phyloP scores from a whole-genome alignment of 106 monocot species.

The Chionographis japonica region DNA sequence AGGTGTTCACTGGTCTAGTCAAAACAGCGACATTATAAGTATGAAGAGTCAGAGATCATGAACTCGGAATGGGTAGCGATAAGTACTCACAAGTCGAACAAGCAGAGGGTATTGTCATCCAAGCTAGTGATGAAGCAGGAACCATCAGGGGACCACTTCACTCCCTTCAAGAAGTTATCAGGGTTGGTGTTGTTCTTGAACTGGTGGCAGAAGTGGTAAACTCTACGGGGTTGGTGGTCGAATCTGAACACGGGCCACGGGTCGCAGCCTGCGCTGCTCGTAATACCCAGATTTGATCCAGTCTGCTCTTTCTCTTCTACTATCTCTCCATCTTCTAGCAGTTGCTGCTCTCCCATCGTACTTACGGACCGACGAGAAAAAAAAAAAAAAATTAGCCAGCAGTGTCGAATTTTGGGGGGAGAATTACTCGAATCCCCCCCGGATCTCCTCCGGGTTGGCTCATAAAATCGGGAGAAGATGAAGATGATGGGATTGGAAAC shows the following conservation, averaged over 20 bases:
- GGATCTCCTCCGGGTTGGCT: too few species aligned
- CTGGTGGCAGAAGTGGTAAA: conserved; percentile 67
- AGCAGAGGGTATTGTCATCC: conserved; percentile 73
- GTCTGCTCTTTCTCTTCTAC: too few species aligned
- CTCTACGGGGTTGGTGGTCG: conserved; percentile 41
- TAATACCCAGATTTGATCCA: not conserved
- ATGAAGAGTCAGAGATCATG: not conserved
- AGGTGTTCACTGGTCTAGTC: too few species aligned
- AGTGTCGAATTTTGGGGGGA: too few species aligned
- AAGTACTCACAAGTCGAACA: conserved; percentile 48
- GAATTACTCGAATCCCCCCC: too few species aligned
- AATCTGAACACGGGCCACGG: conserved; percentile 46
- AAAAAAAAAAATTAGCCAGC: too few species aligned
- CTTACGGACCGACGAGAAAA: too few species aligned
- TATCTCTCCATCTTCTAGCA: too few species aligned
- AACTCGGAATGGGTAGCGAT: not conserved
- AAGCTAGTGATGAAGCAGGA: conserved; percentile 75
- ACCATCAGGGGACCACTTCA: conserved; percentile 93
- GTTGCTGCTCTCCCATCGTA: too few species aligned
- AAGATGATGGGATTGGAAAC: too few species aligned
- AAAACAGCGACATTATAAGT: not conserved
- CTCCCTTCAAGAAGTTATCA: conserved; percentile 79
- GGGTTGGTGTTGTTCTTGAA: conserved; percentile 18
- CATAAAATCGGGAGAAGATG: too few species aligned
- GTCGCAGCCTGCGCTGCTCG: not conserved